Conservation (phyloP, 2,329 filamentous ascomycete genomes). For the Pseudogymnoascus sp. region DNA sequence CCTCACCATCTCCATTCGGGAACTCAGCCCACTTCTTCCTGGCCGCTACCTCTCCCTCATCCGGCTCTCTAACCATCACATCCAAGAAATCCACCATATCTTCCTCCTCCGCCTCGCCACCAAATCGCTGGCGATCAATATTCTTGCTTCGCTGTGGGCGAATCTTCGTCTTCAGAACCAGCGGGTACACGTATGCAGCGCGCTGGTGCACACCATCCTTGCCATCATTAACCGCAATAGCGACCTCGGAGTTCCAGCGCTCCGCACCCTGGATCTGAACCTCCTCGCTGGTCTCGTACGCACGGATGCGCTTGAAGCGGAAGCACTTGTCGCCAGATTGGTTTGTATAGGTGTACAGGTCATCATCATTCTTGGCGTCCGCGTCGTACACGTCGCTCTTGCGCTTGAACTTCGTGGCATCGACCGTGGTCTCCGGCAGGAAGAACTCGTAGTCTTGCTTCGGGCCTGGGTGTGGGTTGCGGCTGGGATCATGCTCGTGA, state of each 20-base stretch:
- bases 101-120: constrained; percentile 33
- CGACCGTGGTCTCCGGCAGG: constrained; percentile 43
- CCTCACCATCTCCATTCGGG: constrained; percentile 24
- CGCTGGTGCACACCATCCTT: constrained; percentile 44
- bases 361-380: constrained; percentile 42
- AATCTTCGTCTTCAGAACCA: constrained; percentile 57
- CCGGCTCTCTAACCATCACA: constrained; percentile 48
- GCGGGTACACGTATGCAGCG: constrained; percentile 61
- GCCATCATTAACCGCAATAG: constrained; percentile 52
- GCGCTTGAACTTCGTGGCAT: constrained; percentile 49
- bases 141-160: constrained; percentile 58
- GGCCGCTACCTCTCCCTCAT: constrained; percentile 44
- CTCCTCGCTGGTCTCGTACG: constrained; percentile 53
- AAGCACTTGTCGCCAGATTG: constrained; percentile 44
- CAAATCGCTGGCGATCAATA: constrained; percentile 40
- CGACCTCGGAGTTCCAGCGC: constrained; percentile 59
- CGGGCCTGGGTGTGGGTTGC: constrained; percentile 49
- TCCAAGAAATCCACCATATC: constrained; percentile 50
- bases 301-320: constrained; percentile 53
- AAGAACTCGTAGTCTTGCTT: constrained; percentile 62
- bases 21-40: constrained; percentile 44
- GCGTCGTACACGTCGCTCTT: constrained; percentile 54
- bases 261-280: constrained; percentile 47
- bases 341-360: constrained; percentile 47
- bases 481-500: constrained; percentile 49